Conservation (phyloP, 2,329 filamentous ascomycete genomes). For the Periconia sp. region DNA sequence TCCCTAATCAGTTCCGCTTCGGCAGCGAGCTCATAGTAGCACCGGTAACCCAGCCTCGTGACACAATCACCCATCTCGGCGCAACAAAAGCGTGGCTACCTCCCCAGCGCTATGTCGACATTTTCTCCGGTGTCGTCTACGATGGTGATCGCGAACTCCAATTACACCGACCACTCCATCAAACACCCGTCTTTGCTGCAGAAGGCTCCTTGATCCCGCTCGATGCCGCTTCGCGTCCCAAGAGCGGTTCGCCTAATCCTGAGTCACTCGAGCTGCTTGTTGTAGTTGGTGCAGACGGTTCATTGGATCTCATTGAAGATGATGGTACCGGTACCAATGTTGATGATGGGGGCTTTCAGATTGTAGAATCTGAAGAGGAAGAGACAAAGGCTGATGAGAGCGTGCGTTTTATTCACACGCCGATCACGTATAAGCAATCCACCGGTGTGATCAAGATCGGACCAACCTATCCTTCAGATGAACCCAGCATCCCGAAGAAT, state of each 20-base stretch:
- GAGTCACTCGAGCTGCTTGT: constrained; percentile 56
- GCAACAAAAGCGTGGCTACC: constrained; percentile 64
- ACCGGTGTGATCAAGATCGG: constrained; percentile 44
- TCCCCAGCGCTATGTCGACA: constrained; percentile 60
- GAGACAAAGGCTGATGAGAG: constrained; percentile 30
- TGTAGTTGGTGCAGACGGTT: constrained; percentile 54
- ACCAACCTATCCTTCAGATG: constrained; percentile 32
- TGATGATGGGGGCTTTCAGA: constrained; percentile 43
- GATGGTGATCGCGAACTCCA: constrained; percentile 61
- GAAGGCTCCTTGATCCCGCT: constrained; percentile 66
- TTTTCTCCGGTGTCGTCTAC: constrained; percentile 64
- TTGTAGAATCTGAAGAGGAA: constrained; percentile 50
- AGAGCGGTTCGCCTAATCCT: constrained; percentile 58
- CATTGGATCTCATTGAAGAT: constrained; percentile 60
- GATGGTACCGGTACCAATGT: constrained; percentile 41
- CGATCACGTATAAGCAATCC: constrained; percentile 46
- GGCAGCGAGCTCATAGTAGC: constrained; percentile 63
- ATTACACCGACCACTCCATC: constrained; percentile 57
- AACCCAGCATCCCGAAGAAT: constrained; percentile 33
- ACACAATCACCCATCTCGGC: constrained; percentile 55
- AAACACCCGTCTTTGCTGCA: constrained; percentile 60
- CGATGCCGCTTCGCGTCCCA: constrained; percentile 51
- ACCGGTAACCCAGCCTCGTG: constrained; percentile 61
- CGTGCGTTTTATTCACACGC: constrained; percentile 39
- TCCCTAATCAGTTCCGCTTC: constrained; percentile 66